phyloP scores from a whole-genome alignment of 441 rosid species.

The Gossypium schwendimanii region DNA sequence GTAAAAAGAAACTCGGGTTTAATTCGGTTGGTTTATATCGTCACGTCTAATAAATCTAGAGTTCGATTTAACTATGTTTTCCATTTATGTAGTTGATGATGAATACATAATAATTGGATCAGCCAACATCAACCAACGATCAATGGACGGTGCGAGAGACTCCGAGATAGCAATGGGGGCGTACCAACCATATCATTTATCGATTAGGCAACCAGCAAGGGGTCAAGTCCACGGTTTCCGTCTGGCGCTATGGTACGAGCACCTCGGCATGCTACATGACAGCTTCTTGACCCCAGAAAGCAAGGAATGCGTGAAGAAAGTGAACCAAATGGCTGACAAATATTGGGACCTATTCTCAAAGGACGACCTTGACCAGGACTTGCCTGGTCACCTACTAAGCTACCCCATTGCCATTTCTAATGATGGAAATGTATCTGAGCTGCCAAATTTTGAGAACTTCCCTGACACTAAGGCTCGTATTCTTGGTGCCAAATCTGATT shows the following conservation, averaged over 20 bases:
- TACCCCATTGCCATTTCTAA: conserved; percentile 67
- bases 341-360: conserved; percentile 91
- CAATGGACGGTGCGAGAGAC: conserved; percentile 98
- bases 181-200: conserved; percentile 83
- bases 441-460: conserved; percentile 68
- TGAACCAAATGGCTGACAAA: conserved; percentile 69
- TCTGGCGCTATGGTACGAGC: conserved; percentile 91
- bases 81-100: conserved; percentile 69
- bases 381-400: conserved; percentile 90
- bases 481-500: conserved; percentile 82
- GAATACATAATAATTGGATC: conserved; percentile 91
- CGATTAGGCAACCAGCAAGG: conserved; percentile 72
- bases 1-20: neutral
- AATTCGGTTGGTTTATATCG: no score
- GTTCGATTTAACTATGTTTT: neutral
- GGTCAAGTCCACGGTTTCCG: conserved; percentile 98
- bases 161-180: conserved; percentile 99
- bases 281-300: conserved; percentile 73
- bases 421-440: conserved; percentile 61
- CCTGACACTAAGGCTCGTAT: conserved; percentile 86
- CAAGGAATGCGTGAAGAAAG: conserved; percentile 53
- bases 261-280: conserved; percentile 83
- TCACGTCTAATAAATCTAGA: no score
- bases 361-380: conserved; percentile 68
- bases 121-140: conserved; percentile 98